Evolutionary conservation across 768 basidiomycete species (phyloP).

Genomic region (Leucosporidium scottii): DNA sequence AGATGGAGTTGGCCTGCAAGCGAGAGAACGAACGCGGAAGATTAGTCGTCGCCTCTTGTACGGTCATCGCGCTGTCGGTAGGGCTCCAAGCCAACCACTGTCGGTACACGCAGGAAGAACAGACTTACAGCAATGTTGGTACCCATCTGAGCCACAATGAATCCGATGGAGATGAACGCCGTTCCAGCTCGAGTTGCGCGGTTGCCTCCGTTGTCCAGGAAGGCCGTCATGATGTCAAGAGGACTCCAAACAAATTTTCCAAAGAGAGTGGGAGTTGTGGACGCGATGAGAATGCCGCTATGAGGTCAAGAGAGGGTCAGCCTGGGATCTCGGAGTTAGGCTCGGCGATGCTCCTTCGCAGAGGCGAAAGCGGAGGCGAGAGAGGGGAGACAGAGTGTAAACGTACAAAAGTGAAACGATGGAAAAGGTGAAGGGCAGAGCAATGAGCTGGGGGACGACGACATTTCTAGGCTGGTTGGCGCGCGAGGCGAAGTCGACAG

Average conservation of each 20-base stretch:
- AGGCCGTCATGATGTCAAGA: slow-evolving; percentile 44
- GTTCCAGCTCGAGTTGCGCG: slow-evolving; percentile 43
- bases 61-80: too few species aligned
- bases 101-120: too few species aligned
- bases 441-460: slow-evolving; percentile 59
- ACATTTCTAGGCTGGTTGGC: slow-evolving; percentile 51
- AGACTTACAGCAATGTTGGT: slow-evolving; percentile 57
- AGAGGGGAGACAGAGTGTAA: background rate
- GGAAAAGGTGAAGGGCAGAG: slow-evolving; percentile 65
- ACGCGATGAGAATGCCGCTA: slow-evolving; percentile 61
- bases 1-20: slow-evolving; percentile 55
- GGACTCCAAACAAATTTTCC: slow-evolving; percentile 74
- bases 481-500: slow-evolving; percentile 45
- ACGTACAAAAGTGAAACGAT: slow-evolving; percentile 65
- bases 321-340: background rate
- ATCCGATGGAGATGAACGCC: slow-evolving; percentile 66
- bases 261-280: slow-evolving; percentile 59
- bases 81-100: too few species aligned
- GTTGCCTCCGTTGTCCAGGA: slow-evolving; percentile 15
- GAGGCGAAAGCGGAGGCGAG: too few species aligned
- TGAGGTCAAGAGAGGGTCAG: background rate
- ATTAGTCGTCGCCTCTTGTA: too few species aligned
- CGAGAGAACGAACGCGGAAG: too few species aligned
- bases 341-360: background rate
- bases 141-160: slow-evolving; percentile 41